Conservation (phyloP, 2,329 filamentous ascomycete genomes). For the Cercospora brassicicola region DNA sequence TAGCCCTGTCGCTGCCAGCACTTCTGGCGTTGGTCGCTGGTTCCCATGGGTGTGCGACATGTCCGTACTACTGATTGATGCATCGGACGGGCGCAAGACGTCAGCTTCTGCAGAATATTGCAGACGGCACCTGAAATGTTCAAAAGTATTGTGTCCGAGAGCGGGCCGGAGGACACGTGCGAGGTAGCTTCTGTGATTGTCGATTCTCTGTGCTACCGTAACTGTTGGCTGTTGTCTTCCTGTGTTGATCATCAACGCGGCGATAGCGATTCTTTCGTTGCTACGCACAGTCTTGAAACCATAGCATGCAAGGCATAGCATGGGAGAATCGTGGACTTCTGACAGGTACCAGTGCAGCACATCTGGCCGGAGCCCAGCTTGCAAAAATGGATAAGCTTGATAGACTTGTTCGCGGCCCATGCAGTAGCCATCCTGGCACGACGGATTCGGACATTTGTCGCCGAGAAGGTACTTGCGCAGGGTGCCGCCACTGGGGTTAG, state of each 20-base stretch:
- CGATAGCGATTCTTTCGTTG: not conserved
- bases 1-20: not conserved
- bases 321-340: not conserved
- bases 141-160: not conserved
- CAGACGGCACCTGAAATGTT: not conserved
- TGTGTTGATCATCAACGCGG: not conserved
- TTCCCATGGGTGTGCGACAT: too few species aligned
- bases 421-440: not conserved
- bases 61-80: too few species aligned
- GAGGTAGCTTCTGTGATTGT: not conserved
- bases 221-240: not conserved
- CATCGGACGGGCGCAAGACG: not conserved
- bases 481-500: not conserved
- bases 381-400: not conserved
- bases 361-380: not conserved
- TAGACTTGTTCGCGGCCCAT: not conserved
- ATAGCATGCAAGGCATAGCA: constrained; percentile 5
- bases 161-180: not conserved
- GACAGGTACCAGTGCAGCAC: not conserved
- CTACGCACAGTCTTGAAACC: not conserved
- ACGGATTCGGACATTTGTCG: not conserved
- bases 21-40: too few species aligned
- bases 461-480: not conserved
- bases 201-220: not conserved
- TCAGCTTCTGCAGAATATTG: not conserved